Percentiles rank a stretch among this genome's conserved stretches.
phyloP scores from a whole-genome alignment of 306 rosid species.

The Mimosa pudica region DNA sequence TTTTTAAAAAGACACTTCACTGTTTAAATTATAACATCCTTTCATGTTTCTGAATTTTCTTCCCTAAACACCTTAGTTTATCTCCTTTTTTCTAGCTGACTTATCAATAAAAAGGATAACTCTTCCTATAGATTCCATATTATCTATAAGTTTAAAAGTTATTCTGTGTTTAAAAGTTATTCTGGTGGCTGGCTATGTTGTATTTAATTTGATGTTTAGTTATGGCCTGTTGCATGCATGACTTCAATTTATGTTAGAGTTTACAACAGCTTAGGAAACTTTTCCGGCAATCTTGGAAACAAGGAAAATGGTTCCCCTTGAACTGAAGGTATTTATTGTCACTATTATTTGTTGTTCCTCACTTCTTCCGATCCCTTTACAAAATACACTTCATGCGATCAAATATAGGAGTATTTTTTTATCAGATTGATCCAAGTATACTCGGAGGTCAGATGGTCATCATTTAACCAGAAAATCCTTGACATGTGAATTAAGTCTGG shows the following conservation, averaged over 20 bases:
- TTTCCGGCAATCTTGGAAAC: conserved; percentile 53
- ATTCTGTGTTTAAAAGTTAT: not conserved
- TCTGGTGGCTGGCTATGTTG: conserved; percentile 1
- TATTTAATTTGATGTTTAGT: not conserved
- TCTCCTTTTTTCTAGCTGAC: conserved; percentile 6
- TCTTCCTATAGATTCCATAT: not conserved
- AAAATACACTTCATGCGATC: not conserved
- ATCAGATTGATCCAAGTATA: conserved; percentile 84
- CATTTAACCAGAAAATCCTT: conserved; percentile 75
- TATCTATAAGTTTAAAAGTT: not conserved
- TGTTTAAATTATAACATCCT: not conserved
- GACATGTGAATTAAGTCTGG: conserved; percentile 90
- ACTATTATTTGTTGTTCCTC: not conserved
- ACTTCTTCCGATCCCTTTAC: not conserved
- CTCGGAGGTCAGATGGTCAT: conserved; percentile 86
- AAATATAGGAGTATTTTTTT: conserved; percentile 16
- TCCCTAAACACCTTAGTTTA: not conserved
- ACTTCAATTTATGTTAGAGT: not conserved
- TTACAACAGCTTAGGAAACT: conserved; percentile 69
- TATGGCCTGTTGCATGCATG: not conserved
- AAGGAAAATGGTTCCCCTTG: too few relatives aligned
- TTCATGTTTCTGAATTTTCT: not conserved
- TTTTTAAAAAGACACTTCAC: not conserved
- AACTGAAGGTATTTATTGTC: conserved; percentile 57
- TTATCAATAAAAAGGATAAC: not conserved